Conservation (phyloP, 345 rosid genomes). For the Rhodamnia argentea region DNA sequence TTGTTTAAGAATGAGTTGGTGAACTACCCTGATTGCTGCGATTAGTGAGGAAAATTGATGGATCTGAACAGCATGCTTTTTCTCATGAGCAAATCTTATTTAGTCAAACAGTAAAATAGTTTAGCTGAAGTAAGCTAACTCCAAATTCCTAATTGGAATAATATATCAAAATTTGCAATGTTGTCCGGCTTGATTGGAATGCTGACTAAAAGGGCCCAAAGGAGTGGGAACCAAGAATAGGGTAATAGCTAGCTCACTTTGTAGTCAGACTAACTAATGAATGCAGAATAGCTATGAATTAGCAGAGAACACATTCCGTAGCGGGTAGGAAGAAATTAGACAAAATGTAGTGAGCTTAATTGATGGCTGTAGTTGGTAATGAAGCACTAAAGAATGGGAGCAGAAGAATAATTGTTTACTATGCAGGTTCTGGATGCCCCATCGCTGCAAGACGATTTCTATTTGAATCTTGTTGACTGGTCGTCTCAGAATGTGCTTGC, state of each 20-base stretch:
- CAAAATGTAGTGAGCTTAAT: neutral
- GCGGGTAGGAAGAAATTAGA: neutral
- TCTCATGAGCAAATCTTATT: neutral
- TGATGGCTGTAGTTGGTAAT: neutral
- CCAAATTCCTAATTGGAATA: neutral
- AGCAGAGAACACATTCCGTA: neutral
- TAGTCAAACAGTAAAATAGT: neutral
- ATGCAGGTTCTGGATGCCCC: conserved; percentile 96
- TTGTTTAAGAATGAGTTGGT: neutral
- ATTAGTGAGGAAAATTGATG: neutral
- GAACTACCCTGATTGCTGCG: neutral
- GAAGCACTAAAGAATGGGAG: neutral
- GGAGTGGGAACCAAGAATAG: neutral
- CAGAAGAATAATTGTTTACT: neutral
- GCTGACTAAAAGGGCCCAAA: neutral
- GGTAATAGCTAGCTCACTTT: neutral
- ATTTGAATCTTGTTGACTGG: conserved; percentile 96
- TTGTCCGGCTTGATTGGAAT: neutral
- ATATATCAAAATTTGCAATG: neutral
- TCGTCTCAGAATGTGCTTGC: conserved; percentile 96
- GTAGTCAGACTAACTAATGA: neutral
- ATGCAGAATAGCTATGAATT: neutral
- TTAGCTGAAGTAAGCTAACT: neutral
- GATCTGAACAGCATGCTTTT: neutral
- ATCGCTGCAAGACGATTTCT: conserved; percentile 94